Conservation (phyloP, 306 rosid genomes). For the Lathyrus oleraceus region DNA sequence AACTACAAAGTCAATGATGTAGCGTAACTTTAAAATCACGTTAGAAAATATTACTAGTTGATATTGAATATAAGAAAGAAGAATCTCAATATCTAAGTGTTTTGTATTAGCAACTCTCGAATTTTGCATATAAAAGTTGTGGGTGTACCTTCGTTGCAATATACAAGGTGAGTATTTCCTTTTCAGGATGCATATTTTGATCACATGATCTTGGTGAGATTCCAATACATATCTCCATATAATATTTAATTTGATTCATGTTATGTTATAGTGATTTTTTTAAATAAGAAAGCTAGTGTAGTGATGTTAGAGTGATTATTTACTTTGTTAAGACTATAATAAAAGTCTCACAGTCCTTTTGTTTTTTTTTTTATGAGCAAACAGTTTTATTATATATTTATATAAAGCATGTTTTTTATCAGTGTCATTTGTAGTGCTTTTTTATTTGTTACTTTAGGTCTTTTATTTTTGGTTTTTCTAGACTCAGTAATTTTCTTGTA, state of each 20-base stretch:
- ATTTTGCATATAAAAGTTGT: neutral
- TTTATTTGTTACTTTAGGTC: too few relatives aligned
- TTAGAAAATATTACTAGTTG: neutral
- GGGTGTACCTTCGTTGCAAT: neutral
- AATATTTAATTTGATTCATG: neutral
- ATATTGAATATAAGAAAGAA: neutral
- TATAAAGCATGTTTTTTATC: too few relatives aligned
- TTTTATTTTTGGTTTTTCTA: too few relatives aligned
- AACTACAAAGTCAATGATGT: neutral
- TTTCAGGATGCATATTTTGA: neutral
- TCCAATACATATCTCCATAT: neutral
- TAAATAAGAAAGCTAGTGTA: too few relatives aligned
- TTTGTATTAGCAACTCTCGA: neutral
- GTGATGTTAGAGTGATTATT: too few relatives aligned
- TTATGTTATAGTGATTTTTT: neutral
- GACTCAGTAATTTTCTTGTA: too few relatives aligned
- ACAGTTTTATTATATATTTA: too few relatives aligned
- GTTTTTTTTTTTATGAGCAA: too few relatives aligned
- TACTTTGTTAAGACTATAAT: too few relatives aligned
- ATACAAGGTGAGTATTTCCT: neutral
- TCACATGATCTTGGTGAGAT: neutral
- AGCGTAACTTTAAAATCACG: neutral
- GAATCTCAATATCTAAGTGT: neutral
- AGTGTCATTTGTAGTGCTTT: too few relatives aligned
- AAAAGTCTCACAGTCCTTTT: too few relatives aligned